A percentile compares a stretch with the other conserved stretches of the same genome.
These are phyloP conservation scores for Suhomyces emberorum DNA, from an alignment of 805 yeast species.

Conservation along the genomic window DNA sequence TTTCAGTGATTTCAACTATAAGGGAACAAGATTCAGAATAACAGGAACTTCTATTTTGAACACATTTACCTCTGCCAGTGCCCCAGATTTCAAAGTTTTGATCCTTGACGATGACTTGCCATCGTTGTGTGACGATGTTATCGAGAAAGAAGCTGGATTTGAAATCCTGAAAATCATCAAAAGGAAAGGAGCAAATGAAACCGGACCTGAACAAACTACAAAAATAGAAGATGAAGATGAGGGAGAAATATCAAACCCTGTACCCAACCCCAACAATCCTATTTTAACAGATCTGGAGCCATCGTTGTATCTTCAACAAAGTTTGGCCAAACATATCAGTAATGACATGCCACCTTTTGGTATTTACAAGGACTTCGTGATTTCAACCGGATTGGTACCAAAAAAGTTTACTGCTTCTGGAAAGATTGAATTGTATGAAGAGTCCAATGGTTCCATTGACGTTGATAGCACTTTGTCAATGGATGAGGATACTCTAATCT, in stretches of 20 bases:
- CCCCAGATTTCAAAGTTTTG: constrained; percentile 32
- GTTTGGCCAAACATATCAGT: constrained; percentile 18
- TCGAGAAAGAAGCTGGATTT: constrained; percentile 27
- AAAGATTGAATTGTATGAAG: constrained; percentile 34
- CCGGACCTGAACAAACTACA: background rate
- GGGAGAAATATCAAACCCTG: constrained; percentile 27
- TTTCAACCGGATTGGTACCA: constrained; percentile 16
- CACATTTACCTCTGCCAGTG: constrained; percentile 27
- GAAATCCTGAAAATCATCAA: constrained; percentile 19
- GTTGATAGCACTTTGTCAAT: constrained; percentile 29
- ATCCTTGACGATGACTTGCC: constrained; percentile 34
- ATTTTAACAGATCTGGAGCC: background rate
- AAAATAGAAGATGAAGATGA: constrained; percentile 6
- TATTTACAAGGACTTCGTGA: constrained; percentile 14
- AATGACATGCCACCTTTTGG: constrained; percentile 40
- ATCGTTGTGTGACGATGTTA: constrained; percentile 32
- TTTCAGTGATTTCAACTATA: constrained; percentile 37
- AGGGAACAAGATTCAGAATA: constrained; percentile 35
- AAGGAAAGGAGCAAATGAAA: constrained; percentile 5
- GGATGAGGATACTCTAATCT: constrained; percentile 30
- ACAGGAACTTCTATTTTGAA: constrained; percentile 33
- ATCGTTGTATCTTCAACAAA: background rate
- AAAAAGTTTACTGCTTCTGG: constrained; percentile 36
- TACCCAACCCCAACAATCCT: constrained; percentile 22
- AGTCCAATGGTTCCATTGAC: constrained; percentile 10